Conservation (phyloP, 148 eudicot species). For the Tetragonia tetragonoides region DNA sequence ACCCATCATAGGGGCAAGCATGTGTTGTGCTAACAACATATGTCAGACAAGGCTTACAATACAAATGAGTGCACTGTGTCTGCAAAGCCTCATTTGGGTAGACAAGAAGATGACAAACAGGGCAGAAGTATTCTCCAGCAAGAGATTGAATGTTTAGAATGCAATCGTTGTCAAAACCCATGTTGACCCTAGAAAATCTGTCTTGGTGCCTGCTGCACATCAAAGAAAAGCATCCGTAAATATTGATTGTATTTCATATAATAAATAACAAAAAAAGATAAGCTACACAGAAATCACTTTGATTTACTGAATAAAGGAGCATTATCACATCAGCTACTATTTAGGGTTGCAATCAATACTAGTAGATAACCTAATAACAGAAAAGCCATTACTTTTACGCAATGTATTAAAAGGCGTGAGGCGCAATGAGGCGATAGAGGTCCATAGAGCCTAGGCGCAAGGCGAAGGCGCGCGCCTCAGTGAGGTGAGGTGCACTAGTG, state of each 20-base stretch:
- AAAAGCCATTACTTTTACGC: too few species aligned
- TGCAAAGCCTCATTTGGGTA: slow-evolving; percentile 91
- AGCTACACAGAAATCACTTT: neutral
- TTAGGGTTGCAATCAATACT: neutral
- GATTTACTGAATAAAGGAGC: neutral
- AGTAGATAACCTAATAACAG: too few species aligned
- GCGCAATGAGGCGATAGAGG: too few species aligned
- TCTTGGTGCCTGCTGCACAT: slow-evolving; percentile 18
- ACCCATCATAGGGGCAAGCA: slow-evolving; percentile 96
- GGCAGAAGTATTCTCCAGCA: slow-evolving; percentile 90
- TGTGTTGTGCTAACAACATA: slow-evolving; percentile 67
- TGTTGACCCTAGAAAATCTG: slow-evolving; percentile 26
- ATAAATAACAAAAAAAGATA: neutral
- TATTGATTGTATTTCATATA: neutral
- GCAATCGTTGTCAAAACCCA: slow-evolving; percentile 98
- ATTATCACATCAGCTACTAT: neutral
- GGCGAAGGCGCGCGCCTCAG: too few species aligned
- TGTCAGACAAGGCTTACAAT: slow-evolving; percentile 84
- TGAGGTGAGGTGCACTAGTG: too few species aligned
- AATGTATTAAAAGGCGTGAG: too few species aligned
- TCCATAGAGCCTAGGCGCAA: too few species aligned
- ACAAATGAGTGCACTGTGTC: slow-evolving; percentile 84
- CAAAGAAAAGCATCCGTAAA: neutral
- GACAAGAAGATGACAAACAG: slow-evolving; percentile 86
- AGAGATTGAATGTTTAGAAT: slow-evolving; percentile 74